phyloP scores from a whole-genome alignment of 352 stramenopile genomes.

The Phytopythium ostracodes region DNA sequence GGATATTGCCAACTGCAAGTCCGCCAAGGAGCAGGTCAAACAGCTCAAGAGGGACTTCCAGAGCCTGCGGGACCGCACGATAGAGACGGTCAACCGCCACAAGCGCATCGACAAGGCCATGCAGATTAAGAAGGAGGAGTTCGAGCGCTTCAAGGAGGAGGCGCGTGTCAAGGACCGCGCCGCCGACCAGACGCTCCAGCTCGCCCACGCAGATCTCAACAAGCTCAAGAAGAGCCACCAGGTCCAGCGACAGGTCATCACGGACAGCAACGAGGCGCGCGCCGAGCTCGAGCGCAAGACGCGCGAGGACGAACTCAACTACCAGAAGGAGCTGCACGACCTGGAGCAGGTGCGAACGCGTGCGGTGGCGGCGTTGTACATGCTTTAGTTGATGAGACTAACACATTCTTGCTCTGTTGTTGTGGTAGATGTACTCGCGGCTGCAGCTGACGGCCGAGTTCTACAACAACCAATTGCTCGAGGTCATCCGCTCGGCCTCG shows the following conservation, averaged over 20 bases:
- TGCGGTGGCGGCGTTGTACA: background rate
- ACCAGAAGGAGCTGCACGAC: constrained; percentile 59
- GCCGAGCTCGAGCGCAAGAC: constrained; percentile 65
- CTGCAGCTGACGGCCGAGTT: constrained; percentile 55
- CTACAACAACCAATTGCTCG: constrained; percentile 65
- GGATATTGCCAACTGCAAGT: constrained; percentile 63
- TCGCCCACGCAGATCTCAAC: constrained; percentile 45
- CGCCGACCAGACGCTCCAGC: constrained; percentile 46
- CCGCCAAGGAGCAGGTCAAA: constrained; percentile 74
- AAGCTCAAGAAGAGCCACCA: constrained; percentile 47
- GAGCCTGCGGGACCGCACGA: constrained; percentile 37
- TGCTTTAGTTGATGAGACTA: too few relatives aligned
- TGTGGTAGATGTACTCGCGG: constrained; percentile 75
- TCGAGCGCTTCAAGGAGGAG: constrained; percentile 67
- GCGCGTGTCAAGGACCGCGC: constrained; percentile 56
- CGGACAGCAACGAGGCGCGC: constrained; percentile 36
- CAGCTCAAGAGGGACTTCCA: constrained; percentile 42
- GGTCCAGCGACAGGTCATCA: constrained; percentile 51
- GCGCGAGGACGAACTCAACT: constrained; percentile 58
- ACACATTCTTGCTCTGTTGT: too few relatives aligned
- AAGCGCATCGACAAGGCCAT: constrained; percentile 69
- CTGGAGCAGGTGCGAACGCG: constrained; percentile 44
- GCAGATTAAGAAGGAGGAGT: constrained; percentile 65
- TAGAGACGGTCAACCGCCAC: constrained; percentile 56
- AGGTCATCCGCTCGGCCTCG: constrained; percentile 33